Conservation (phyloP, 2,329 filamentous ascomycete species). For the Colletotrichum endophyticum region DNA sequence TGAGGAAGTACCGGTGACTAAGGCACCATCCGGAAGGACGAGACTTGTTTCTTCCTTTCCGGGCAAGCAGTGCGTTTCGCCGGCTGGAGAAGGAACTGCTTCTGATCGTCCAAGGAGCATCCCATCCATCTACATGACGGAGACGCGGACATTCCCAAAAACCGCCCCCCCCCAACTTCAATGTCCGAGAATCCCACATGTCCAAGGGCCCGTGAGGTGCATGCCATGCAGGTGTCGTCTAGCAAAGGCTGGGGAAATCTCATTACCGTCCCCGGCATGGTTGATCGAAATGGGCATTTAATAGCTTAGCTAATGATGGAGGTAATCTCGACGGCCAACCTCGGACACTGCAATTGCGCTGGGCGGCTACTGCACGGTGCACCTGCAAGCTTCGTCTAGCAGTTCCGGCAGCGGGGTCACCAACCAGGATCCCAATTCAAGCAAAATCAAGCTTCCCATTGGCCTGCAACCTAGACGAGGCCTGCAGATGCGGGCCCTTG, state of each 20-base stretch:
- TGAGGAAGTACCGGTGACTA: neutral
- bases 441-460: conserved; percentile 17
- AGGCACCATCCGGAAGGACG: neutral
- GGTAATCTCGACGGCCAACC: neutral
- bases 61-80: neutral
- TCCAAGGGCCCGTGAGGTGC: neutral
- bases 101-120: neutral
- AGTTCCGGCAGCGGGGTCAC: neutral
- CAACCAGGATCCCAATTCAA: conserved; percentile 6
- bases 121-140: neutral
- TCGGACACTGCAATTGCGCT: neutral
- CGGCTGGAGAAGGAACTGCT: neutral
- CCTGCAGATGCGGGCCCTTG: conserved; percentile 13
- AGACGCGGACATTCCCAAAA: neutral
- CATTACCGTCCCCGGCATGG: neutral
- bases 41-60: neutral
- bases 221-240: neutral
- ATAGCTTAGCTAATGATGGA: neutral
- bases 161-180: neutral
- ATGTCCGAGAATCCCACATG: neutral
- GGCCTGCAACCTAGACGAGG: conserved; percentile 10
- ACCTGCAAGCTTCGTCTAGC: conserved; percentile 17
- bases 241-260: neutral
- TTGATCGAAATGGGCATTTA: neutral
- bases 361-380: neutral